Evolutionary conservation across 1,139 yeast genomes (phyloP).

Genomic region (Pneumocystis murina): DNA sequence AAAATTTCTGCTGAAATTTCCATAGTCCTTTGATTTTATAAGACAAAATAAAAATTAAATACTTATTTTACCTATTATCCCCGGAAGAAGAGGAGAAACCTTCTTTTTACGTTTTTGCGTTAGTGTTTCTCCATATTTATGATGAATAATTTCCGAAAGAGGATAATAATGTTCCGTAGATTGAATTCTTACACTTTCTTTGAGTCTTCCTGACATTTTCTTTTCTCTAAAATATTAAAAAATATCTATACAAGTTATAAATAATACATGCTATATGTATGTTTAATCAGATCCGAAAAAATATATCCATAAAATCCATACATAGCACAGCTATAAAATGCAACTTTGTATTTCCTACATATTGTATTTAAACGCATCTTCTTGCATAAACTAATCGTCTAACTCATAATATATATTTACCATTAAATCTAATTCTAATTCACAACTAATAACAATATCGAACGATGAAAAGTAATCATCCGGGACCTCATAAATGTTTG

Average conservation of each 20-base stretch:
- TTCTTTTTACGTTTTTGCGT: conserved; percentile 6
- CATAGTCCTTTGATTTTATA: not conserved
- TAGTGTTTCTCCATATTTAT: conserved; percentile 3
- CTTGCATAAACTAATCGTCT: not conserved
- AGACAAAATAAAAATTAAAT: not conserved
- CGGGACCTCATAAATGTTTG: conserved; percentile 23
- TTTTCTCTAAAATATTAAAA: not conserved
- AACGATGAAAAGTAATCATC: conserved; percentile 39
- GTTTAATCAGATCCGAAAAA: conserved; percentile 60
- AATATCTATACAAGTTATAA: not conserved
- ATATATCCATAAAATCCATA: conserved; percentile 78
- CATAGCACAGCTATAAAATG: conserved; percentile 53
- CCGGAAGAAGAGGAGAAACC: conserved; percentile 16
- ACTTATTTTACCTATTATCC: not conserved
- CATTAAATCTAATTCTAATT: conserved; percentile 32
- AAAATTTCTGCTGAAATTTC: not conserved
- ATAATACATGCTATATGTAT: conserved; percentile 29
- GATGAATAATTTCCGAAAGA: conserved; percentile 1
- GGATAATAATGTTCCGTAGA: not conserved
- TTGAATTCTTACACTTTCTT: conserved; percentile 1
- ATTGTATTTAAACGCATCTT: conserved; percentile 32
- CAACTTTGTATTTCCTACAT: conserved; percentile 42
- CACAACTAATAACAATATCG: conserved; percentile 66
- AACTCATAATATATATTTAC: conserved; percentile 5
- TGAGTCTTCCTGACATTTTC: not conserved